Conservation (phyloP, 2,329 filamentous ascomycete species). For the Claviceps arundinis region DNA sequence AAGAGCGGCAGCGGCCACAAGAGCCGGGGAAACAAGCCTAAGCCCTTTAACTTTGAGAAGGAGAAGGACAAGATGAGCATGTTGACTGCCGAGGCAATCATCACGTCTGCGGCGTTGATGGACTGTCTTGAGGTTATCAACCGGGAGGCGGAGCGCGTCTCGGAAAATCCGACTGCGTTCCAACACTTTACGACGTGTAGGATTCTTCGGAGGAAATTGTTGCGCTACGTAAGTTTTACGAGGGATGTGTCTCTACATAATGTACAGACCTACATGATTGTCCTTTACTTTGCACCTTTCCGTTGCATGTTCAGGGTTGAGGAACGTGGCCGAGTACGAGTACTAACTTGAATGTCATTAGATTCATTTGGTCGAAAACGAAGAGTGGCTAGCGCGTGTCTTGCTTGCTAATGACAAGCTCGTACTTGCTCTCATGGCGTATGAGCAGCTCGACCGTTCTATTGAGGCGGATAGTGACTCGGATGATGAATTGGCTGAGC, state of each 20-base stretch:
- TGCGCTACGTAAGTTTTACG: constrained; percentile 53
- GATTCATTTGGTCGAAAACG: constrained; percentile 82
- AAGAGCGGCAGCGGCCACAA: constrained; percentile 25
- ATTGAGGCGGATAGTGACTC: constrained; percentile 64
- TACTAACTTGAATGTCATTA: constrained; percentile 13
- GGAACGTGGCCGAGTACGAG: too few relatives aligned
- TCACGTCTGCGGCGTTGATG: constrained; percentile 79
- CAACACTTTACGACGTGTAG: constrained; percentile 80
- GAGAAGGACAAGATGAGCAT: constrained; percentile 81
- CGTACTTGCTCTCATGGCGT: constrained; percentile 85
- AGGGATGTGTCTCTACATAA: not conserved
- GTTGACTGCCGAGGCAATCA: constrained; percentile 77
- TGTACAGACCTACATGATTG: too few relatives aligned
- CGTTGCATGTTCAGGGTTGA: too few relatives aligned
- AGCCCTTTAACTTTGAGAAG: constrained; percentile 68
- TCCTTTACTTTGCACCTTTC: too few relatives aligned
- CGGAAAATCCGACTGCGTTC: constrained; percentile 64
- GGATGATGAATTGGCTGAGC: constrained; percentile 53
- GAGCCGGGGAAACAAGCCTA: constrained; percentile 31
- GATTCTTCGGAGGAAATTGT: constrained; percentile 64
- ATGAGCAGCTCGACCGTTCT: constrained; percentile 81
- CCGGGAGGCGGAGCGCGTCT: constrained; percentile 75
- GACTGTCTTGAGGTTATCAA: constrained; percentile 87
- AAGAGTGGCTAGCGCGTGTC: constrained; percentile 82
- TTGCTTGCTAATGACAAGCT: constrained; percentile 93